Percentiles rank a stretch among this genome's conserved stretches.
These are phyloP conservation scores for Wallacemonas sp. DNA, from an alignment of 208 protist genomes.

Conservation along the genomic window DNA sequence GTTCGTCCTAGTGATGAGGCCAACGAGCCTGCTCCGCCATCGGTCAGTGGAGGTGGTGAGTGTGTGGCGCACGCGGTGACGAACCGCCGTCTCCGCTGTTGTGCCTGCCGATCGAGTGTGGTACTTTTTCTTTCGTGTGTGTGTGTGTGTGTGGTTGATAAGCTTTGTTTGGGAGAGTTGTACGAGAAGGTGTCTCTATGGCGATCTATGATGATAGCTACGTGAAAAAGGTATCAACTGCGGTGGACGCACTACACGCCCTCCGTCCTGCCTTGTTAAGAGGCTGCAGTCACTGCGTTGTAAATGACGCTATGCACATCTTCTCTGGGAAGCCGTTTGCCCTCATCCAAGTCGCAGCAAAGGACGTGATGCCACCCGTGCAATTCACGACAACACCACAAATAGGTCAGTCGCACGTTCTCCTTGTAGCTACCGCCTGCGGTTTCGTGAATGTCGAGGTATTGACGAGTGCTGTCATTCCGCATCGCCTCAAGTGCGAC, in stretches of 20 bases:
- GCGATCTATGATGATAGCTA: too few species aligned
- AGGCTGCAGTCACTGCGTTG: not conserved
- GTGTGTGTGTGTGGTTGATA: not conserved
- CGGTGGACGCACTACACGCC: too few species aligned
- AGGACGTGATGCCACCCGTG: conserved; percentile 50
- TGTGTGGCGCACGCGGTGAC: too few species aligned
- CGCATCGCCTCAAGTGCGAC: conserved; percentile 72
- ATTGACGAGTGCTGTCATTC: conserved; percentile 55
- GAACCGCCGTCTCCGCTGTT: too few species aligned
- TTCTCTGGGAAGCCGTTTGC: conserved; percentile 42
- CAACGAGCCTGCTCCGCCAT: too few species aligned
- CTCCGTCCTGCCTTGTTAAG: too few species aligned
- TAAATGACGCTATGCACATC: conserved; percentile 44
- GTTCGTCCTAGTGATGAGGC: too few species aligned
- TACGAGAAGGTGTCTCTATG: too few species aligned
- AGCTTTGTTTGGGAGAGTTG: too few species aligned
- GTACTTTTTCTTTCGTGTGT: not conserved
- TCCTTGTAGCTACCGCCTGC: conserved; percentile 78
- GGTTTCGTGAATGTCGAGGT: conserved; percentile 91
- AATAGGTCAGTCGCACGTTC: conserved; percentile 63
- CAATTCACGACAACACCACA: conserved; percentile 80
- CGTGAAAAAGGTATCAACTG: too few species aligned
- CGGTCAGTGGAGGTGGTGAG: too few species aligned
- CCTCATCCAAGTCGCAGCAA: conserved; percentile 36
- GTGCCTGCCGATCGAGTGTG: too few species aligned